Evolutionary conservation across 139 green algal species (phyloP).

Genomic region (Astrephomene gubernaculifera): DNA sequence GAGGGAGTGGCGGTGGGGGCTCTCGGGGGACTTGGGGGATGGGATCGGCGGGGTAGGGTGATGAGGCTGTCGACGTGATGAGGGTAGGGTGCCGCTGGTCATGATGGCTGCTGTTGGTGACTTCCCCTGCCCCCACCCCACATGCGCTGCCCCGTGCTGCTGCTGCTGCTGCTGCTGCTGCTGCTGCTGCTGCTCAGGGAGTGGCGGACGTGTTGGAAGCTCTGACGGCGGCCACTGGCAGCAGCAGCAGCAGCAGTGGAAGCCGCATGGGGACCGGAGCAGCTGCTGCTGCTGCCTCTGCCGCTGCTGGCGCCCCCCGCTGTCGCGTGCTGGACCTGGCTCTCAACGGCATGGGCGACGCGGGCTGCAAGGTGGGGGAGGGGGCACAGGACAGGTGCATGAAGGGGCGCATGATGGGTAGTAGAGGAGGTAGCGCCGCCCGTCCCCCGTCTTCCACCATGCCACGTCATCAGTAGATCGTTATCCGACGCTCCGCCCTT

Average conservation of each 20-base stretch:
- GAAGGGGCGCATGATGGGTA: background rate
- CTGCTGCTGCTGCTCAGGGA: background rate
- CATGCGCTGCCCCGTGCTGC: background rate
- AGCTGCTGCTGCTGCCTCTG: background rate
- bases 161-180: background rate
- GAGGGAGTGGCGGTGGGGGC: background rate
- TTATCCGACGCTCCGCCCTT: background rate
- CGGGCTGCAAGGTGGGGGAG: conserved; percentile 45
- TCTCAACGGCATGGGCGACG: conserved; percentile 50
- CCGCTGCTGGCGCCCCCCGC: background rate
- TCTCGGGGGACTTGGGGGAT: background rate
- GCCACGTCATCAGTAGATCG: background rate
- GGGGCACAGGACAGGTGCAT: background rate
- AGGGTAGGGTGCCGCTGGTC: background rate
- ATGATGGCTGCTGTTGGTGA: background rate
- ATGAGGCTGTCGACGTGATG: too few relatives aligned
- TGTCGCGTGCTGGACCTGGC: conserved; percentile 47
- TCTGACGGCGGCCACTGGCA: background rate
- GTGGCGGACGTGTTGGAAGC: background rate
- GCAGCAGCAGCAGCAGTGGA: background rate
- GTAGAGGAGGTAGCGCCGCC: background rate
- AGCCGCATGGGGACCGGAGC: background rate
- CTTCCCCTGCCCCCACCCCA: background rate
- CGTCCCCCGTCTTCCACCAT: background rate
- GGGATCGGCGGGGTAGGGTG: too few relatives aligned